These are phyloP conservation scores for Geosmithia putterillii DNA, from an alignment of 2,329 filamentous ascomycete species.

Conservation along the genomic window DNA sequence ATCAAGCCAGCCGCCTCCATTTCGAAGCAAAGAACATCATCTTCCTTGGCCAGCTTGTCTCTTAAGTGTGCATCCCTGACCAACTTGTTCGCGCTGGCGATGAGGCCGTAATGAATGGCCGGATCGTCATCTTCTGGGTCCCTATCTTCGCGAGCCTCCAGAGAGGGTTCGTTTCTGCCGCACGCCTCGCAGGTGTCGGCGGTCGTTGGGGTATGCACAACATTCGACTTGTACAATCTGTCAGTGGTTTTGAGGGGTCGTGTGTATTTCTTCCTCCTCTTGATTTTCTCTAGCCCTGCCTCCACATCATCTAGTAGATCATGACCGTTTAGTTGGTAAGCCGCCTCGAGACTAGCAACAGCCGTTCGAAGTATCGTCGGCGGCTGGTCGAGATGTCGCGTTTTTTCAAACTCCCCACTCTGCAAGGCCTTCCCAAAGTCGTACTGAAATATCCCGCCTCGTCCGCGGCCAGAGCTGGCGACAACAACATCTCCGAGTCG, in stretches of 20 bases:
- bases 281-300: neutral
- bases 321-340: neutral
- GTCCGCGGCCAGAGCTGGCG: neutral
- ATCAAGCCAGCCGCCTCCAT: slow-evolving; percentile 5
- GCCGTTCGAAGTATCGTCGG: slow-evolving; percentile 4
- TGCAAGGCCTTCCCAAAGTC: slow-evolving; percentile 8
- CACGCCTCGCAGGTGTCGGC: neutral
- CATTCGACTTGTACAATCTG: neutral
- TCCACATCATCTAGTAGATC: neutral
- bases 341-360: neutral
- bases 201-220: neutral
- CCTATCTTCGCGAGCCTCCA: neutral
- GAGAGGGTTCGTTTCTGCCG: neutral
- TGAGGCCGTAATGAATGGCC: slow-evolving; percentile 4
- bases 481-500: slow-evolving; percentile 11
- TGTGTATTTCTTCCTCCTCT: neutral
- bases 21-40: slow-evolving; percentile 3
- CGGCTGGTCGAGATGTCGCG: neutral
- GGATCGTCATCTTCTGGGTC: too few relatives aligned
- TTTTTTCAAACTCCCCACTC: too few relatives aligned
- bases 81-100: slow-evolving; percentile 5
- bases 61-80: neutral
- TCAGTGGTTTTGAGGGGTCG: neutral
- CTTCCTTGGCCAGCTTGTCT: neutral
- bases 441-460: slow-evolving; percentile 8